phyloP scores from a whole-genome alignment of 805 yeast genomes.

The Tetrapisispora pingtungensis region DNA sequence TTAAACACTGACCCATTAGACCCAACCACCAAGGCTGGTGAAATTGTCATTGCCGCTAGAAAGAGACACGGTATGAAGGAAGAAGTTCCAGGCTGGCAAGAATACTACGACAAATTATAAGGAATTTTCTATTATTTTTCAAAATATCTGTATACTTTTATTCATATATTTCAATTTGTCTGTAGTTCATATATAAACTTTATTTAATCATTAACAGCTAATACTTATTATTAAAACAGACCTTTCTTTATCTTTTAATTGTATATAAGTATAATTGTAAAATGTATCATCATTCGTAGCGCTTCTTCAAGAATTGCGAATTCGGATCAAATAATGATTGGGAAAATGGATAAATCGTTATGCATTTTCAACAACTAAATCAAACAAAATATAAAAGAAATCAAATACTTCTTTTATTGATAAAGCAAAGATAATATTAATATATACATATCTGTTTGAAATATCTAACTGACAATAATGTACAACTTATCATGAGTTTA shows the following conservation, averaged over 20 bases:
- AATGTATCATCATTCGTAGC: too few relatives aligned
- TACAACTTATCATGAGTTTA: neutral
- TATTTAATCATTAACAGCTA: constrained; percentile 2
- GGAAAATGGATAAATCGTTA: too few relatives aligned
- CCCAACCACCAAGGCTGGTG: constrained; percentile 61
- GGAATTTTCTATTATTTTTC: constrained; percentile 1
- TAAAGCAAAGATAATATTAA: too few relatives aligned
- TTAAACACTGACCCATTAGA: constrained; percentile 88
- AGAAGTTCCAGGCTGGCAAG: constrained; percentile 96
- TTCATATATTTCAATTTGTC: constrained; percentile 3
- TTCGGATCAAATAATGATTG: too few relatives aligned
- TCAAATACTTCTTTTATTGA: too few relatives aligned
- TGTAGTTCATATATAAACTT: constrained; percentile 2
- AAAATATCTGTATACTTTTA: constrained; percentile 1
- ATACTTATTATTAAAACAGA: constrained; percentile 3
- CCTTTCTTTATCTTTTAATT: too few relatives aligned
- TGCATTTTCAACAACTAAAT: too few relatives aligned
- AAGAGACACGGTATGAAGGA: constrained; percentile 95
- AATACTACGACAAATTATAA: constrained; percentile 88
- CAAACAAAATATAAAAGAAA: too few relatives aligned
- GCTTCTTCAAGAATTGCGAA: too few relatives aligned
- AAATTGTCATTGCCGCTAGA: constrained; percentile 57
- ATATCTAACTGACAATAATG: neutral
- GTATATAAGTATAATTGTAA: too few relatives aligned
- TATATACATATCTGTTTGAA: too few relatives aligned